Evolutionary conservation across 2,329 filamentous ascomycete species (phyloP), one percentile per base, ranked within the genome.

Genomic region (Chalaropsis thielavioides): DNA sequence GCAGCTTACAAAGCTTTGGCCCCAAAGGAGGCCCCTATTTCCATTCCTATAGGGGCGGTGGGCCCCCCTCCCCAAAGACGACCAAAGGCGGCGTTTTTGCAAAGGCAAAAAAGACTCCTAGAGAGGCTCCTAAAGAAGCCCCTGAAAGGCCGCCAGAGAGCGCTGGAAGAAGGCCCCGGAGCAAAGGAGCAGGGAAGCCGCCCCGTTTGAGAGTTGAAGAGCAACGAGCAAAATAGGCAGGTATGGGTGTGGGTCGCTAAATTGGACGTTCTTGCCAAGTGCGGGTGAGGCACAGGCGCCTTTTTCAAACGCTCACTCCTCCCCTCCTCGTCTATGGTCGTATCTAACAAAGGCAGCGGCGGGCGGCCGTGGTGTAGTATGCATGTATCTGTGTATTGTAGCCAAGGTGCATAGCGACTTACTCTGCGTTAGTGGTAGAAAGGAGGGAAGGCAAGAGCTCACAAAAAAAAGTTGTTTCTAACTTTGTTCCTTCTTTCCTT

Each of bases 251-350:
- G 51, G 51, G 51, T 17, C 17, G 24, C 51, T 38, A 58, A 58
- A 13, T 58, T 58, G 27, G 51, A 27, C 51, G 51, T 15, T 22
- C 15, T 58, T 58, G 51, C 51, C 27, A 58, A 58, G 51, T 35
- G 51, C 51, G 27, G 51, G 51, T 58, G 51, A 58, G 51, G 51
- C 51, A 58, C 51, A 58, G 51, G 51, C 24, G 51, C 51, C 27
- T 27, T n/a, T 27, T n/a, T 27, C 49, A 54, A 54, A 54, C 51
- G 27, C 51, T 35, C 51, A 58, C 19, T 38, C 51, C 43, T 19
- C 17, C 17, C 17, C 17, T 19, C 43, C 51, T 58, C 27, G 27
- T 58, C 51, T 58, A 35, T 17, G 51, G 51, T 58, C 38, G 24
- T 58, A 31, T 58, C 24, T n/a, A 58, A 58, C 22, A 22, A 27